Evolutionary conservation across 768 basidiomycete species (phyloP), one percentile per base, ranked within the genome.

Genomic region (Infundibulicybe gibba): DNA sequence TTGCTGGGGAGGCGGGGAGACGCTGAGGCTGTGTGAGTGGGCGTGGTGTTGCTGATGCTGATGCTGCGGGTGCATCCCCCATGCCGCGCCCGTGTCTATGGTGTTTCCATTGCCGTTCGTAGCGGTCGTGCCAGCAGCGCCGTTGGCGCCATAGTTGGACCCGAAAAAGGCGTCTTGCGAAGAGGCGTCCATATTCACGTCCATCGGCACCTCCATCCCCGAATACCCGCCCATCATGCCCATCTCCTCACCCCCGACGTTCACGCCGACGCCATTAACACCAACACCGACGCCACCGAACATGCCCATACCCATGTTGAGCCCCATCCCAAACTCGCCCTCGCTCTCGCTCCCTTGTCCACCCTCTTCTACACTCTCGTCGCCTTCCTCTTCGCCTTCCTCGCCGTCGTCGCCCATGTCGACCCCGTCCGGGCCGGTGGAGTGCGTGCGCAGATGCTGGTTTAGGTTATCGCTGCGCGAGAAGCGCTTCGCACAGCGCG

Each of bases 401-500:
- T 14, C 43, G 15, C 30, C 15, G 45, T 19, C 11, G 40, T 50
- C 9, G 51, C 50, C 12, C 49, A 46, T 17, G 48, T 33, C 11
- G 49, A 53, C 30, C 20, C 32, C 5, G 15, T 38, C 12, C 33
- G 15, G 20, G 15, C 13, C 30, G 33, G 41, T 6, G 44, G 19
- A 14, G 65, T 95, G 94, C 41, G 90, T 92, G 51, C 90, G 79
- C 49, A 85, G 60, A 61, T 97, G 94, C 64, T 95, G 91, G 16
- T 78, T 81, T 34, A 97, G 76, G 58, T 94, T 94, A 61, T 95
- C 94, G 59, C 84, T 85, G 59, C 92, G 74, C 54, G 88, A 90
- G 65, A 97, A 97, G 50, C 79, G 76, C 74, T 90, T 91, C 57
- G 74, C 71, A 63, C 93, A 95, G 19, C 72, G 67, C 38, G 75